Evolutionary conservation across 1,139 yeast genomes (phyloP), one percentile per base, ranked within the genome.

Genomic region (Yamadazyma conglobata): DNA sequence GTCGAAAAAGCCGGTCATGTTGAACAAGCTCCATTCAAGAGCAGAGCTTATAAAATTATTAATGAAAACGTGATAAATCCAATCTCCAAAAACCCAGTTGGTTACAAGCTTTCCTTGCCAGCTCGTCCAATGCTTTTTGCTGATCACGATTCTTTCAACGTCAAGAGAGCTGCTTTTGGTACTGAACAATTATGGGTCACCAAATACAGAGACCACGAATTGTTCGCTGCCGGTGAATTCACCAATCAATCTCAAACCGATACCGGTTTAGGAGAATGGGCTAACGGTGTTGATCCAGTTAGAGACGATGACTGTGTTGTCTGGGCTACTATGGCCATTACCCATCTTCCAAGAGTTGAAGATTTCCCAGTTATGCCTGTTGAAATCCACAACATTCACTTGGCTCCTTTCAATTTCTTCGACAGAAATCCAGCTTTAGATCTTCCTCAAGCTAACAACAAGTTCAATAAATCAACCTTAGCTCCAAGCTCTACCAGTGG

Each of bases 291-390:
- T 33, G 94, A 84, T 39, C 53, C 64, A 23, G 91, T 86, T 29
- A 81, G 94, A 70, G 75, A 86, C 56, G 82, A 81, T 13, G 93
- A 86, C 48, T 58, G 80, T 42, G 93, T 86, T 35, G 79, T 86
- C 34, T 86, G 94, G 94, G 87, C 88, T 47, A 84, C 95, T 29
- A 60, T 86, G 55, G 93, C 89, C 18, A 74, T 86, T 64, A 86
- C 95, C 15, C 95, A 86, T 56, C 77, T 85, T 50, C 94, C 94
- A 46, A 75, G 89, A 51, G 82, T 82, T 20, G 95, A 86, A 64
- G 95, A 86, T 59, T 86, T 84, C 83, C 95, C 95, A 32, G 93
- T 86, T 39, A 86, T 86, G 95, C 93, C 95, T 25, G 84, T 79
- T 36, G 95, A 86, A 64, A 77, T 77, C 46, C 73, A 68, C 49